Evolutionary conservation across 305 asterid genomes (phyloP).

Genomic region (Solanum hybrid): DNA sequence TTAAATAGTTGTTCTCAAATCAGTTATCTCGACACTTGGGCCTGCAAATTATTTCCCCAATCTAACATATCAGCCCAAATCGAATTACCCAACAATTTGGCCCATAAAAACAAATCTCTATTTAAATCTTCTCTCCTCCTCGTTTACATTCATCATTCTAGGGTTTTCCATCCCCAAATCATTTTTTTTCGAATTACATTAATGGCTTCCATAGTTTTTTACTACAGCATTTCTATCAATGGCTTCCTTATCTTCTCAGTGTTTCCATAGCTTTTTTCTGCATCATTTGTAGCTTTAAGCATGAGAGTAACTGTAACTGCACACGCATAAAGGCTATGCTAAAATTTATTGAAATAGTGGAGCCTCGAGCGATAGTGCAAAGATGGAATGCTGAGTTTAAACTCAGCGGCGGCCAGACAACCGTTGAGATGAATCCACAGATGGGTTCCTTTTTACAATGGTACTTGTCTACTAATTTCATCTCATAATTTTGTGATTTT

Average conservation of each 20-base stretch:
- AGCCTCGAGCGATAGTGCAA: constrained; percentile 34
- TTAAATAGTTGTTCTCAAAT: background rate
- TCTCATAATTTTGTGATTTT: constrained; percentile 24
- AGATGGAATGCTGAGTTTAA: constrained; percentile 41
- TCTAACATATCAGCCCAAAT: background rate
- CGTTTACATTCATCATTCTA: background rate
- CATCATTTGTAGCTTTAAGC: background rate
- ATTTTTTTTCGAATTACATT: background rate
- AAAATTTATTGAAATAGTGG: constrained; percentile 13
- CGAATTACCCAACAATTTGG: background rate
- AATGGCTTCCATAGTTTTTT: too few relatives aligned
- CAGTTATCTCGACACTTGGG: background rate
- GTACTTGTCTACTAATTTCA: constrained; percentile 63
- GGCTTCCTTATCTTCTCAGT: background rate
- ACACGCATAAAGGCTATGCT: constrained; percentile 21
- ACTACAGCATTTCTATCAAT: background rate
- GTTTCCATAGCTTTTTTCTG: background rate
- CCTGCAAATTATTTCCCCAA: background rate
- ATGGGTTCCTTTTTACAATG: constrained; percentile 19
- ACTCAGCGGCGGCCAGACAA: constrained; percentile 90
- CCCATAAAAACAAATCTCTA: background rate
- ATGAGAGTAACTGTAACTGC: background rate
- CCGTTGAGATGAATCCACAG: constrained; percentile 90
- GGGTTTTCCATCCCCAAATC: background rate
- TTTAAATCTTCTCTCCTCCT: background rate